phyloP scores from a whole-genome alignment of 495 filamentous ascomycete species.

The Trichodelitschia bisporula region DNA sequence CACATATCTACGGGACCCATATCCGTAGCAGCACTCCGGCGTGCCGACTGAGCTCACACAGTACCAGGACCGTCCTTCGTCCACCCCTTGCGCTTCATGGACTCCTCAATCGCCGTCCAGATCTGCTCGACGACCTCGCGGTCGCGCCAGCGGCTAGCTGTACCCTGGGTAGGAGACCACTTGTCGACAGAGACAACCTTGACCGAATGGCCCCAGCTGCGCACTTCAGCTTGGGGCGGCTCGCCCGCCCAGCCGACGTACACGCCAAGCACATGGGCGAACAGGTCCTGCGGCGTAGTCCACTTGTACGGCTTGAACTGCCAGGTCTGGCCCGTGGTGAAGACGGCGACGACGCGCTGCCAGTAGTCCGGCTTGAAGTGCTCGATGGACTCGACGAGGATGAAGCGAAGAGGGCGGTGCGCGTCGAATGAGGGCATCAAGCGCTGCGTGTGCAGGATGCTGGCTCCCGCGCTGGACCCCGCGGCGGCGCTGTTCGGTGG shows the following conservation, averaged over 20 bases:
- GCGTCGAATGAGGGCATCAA: conserved; percentile 50
- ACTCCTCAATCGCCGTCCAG: conserved; percentile 72
- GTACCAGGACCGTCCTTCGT: conserved; percentile 38
- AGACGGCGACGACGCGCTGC: conserved; percentile 86
- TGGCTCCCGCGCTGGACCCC: conserved; percentile 31
- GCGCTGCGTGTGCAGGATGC: conserved; percentile 65
- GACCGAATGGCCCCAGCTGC: conserved; percentile 67
- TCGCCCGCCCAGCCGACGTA: conserved; percentile 88
- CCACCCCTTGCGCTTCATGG: conserved; percentile 75
- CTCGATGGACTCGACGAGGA: conserved; percentile 74
- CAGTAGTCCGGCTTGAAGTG: conserved; percentile 98
- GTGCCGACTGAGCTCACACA: too few relatives aligned
- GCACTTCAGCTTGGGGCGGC: conserved; percentile 45
- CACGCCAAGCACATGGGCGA: conserved; percentile 62
- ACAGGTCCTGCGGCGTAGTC: conserved; percentile 70
- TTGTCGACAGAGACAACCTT: conserved; percentile 52
- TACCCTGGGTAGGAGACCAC: conserved; percentile 24
- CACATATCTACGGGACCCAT: too few relatives aligned
- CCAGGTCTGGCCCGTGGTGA: conserved; percentile 95
- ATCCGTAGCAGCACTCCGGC: too few relatives aligned
- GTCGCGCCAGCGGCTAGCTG: conserved; percentile 49
- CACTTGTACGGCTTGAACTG: conserved; percentile 98
- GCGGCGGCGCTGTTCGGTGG: conserved; percentile 47
- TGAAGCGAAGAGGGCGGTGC: conserved; percentile 60
- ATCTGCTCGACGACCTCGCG: conserved; percentile 81